Evolutionary conservation across 371 early-diverging fungal species (phyloP), one percentile per base, ranked within the genome.

Genomic region (Syncephalastrum racemosum): DNA sequence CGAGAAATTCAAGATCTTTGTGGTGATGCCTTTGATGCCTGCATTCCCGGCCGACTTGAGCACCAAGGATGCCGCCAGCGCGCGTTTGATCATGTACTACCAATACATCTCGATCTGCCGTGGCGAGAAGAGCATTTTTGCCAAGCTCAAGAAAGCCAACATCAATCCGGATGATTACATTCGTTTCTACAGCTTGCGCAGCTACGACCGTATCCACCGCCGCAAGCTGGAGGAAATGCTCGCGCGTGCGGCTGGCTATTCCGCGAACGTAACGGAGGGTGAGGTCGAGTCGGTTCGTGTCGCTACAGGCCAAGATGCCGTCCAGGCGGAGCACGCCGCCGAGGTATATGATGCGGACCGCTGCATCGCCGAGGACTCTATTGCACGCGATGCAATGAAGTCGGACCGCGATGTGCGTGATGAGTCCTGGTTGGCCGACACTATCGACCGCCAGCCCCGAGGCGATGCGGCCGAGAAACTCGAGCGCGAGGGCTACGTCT

Each of bases 1-100:
- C 14, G 80, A 83, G 18, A 81, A 82, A 50, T 95, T 95, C 82
- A 83, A 86, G 22, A 89, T 93, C 12, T 87, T 91, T 60, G 88
- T 97, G 36, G 63, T 96, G 10, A 90, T 96, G 68, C 97, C 97
- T 4, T 66, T 94, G 45, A 84, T 94, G 80, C 97, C 97, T 14
- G 95, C 92, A 6, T 96, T 96, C 67, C 90, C 90, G 42, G 90
- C 86, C 31, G 93, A 91, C 47, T 67, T 96, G 43, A 78, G 77
- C 53, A 80, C 88, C 2, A 83, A 84, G 13, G 87, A 84, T 25
- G 95, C 92, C 3, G 86, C 84, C 19, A 90, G 90, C 14, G 76
- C 89, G 8, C 64, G 63, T 59, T 14, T 89, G 16, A 81, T 92
- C 15, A 83, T 90, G 83, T 74, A 88, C 59, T 86, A 84, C 61